phyloP scores from a whole-genome alignment of 108 stramenopile genomes.

The Cyclotella kingstonii region DNA sequence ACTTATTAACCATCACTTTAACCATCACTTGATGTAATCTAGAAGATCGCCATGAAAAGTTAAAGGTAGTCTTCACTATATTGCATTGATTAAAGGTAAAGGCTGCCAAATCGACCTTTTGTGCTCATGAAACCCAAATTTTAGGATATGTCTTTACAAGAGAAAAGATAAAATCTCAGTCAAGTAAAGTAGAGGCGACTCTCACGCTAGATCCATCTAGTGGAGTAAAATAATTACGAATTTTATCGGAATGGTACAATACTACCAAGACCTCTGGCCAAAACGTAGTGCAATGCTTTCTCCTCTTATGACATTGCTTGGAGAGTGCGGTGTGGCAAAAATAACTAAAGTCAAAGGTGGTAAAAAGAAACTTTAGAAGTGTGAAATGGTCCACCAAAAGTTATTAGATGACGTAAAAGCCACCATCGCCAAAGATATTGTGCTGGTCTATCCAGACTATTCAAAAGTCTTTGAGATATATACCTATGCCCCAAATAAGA shows the following conservation, averaged over 20 bases:
- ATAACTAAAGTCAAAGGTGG: neutral
- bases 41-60: conserved; percentile 28
- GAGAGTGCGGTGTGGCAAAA: conserved; percentile 3
- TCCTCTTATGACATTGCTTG: conserved; percentile 34
- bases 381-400: conserved; percentile 6
- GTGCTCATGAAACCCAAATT: conserved; percentile 16
- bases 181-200: conserved; percentile 38
- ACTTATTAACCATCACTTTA: conserved; percentile 29
- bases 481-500: conserved; percentile 35
- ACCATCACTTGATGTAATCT: conserved; percentile 15
- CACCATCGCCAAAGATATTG: neutral
- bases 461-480: conserved; percentile 41
- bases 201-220: conserved; percentile 15
- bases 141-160: conserved; percentile 23
- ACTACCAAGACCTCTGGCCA: conserved; percentile 53
- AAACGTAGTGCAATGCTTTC: conserved; percentile 40
- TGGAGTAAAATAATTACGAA: conserved; percentile 19
- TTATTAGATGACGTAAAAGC: conserved; percentile 1
- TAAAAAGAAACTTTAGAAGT: neutral
- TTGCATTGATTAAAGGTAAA: conserved; percentile 19
- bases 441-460: too few relatives aligned
- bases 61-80: conserved; percentile 19
- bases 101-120: conserved; percentile 20
- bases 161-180: conserved; percentile 21
- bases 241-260: conserved; percentile 46